Evolutionary conservation across 805 yeast genomes (phyloP).

Genomic region (Candida qinlingensis): DNA sequence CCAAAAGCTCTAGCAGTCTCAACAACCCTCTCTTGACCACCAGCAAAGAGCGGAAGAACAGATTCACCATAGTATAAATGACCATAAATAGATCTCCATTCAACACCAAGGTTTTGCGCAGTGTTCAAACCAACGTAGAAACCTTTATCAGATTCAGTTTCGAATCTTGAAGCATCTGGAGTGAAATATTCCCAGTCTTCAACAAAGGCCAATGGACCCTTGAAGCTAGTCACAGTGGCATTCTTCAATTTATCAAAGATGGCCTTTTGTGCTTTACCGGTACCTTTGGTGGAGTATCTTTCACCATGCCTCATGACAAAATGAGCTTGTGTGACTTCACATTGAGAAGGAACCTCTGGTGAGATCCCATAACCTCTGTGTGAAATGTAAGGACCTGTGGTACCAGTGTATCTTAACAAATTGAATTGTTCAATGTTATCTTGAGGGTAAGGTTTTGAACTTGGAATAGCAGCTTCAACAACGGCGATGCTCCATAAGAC

Average conservation of each 20-base stretch:
- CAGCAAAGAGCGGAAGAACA: slow-evolving; percentile 40
- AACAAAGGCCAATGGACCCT: slow-evolving; percentile 50
- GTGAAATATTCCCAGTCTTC: slow-evolving; percentile 50
- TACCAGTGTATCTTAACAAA: slow-evolving; percentile 43
- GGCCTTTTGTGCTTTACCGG: slow-evolving; percentile 20
- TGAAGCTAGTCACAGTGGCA: slow-evolving; percentile 31
- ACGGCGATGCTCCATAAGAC: neutral
- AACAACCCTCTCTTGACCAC: slow-evolving; percentile 43
- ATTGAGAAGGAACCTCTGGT: slow-evolving; percentile 41
- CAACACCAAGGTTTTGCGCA: slow-evolving; percentile 40
- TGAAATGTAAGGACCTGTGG: slow-evolving; percentile 51
- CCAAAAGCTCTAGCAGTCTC: slow-evolving; percentile 42
- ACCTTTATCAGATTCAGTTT: slow-evolving; percentile 33
- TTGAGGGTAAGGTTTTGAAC: slow-evolving; percentile 16
- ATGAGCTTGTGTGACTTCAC: slow-evolving; percentile 62
- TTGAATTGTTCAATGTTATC: slow-evolving; percentile 16
- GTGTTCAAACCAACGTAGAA: slow-evolving; percentile 44
- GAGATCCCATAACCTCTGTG: slow-evolving; percentile 49
- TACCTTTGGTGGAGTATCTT: slow-evolving; percentile 55
- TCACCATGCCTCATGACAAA: slow-evolving; percentile 76
- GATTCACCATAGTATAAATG: slow-evolving; percentile 33
- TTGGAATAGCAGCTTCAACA: neutral
- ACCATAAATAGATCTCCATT: slow-evolving; percentile 39
- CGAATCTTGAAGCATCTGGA: slow-evolving; percentile 33
- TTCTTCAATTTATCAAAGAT: slow-evolving; percentile 31